Conservation (phyloP, 164 flowering plant species). For the Macadamia tetraphylla region DNA sequence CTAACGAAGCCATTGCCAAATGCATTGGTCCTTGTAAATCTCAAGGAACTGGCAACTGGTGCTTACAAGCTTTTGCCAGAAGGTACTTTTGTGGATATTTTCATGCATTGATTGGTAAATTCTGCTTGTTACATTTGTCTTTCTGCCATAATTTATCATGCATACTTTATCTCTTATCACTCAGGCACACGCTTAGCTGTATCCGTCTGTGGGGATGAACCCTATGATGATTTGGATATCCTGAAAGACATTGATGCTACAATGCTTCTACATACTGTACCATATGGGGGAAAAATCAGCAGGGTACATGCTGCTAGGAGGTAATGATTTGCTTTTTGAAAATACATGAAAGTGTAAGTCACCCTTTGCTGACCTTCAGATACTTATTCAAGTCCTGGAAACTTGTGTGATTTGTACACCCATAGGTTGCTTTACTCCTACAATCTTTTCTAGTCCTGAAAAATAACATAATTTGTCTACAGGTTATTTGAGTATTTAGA, state of each 20-base stretch:
- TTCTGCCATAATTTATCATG: neutral
- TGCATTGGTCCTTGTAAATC: constrained; percentile 74
- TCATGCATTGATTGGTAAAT: neutral
- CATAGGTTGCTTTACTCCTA: too few relatives aligned
- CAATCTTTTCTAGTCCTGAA: too few relatives aligned
- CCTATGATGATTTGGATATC: constrained; percentile 66
- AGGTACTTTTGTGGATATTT: constrained; percentile 36
- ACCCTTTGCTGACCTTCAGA: too few relatives aligned
- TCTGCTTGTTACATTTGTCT: neutral
- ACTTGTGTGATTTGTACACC: too few relatives aligned
- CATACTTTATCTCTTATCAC: neutral
- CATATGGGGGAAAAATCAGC: constrained; percentile 62
- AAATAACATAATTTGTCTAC: constrained; percentile 21
- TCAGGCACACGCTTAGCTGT: constrained; percentile 88
- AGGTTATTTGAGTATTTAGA: constrained; percentile 80
- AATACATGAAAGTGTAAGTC: neutral
- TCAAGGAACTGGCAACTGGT: constrained; percentile 73
- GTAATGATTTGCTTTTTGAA: constrained; percentile 25
- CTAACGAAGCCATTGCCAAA: constrained; percentile 86
- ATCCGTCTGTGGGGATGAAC: constrained; percentile 86
- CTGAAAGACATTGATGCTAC: constrained; percentile 68
- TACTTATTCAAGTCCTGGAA: too few relatives aligned
- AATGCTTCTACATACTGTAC: constrained; percentile 80
- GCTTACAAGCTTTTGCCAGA: constrained; percentile 88
- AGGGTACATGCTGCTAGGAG: constrained; percentile 96